A percentile compares a stretch with the other conserved stretches of the same genome.
Evolutionary conservation across 164 flowering plant species (phyloP).

Genomic region (Magnolia kwangsiensis): DNA sequence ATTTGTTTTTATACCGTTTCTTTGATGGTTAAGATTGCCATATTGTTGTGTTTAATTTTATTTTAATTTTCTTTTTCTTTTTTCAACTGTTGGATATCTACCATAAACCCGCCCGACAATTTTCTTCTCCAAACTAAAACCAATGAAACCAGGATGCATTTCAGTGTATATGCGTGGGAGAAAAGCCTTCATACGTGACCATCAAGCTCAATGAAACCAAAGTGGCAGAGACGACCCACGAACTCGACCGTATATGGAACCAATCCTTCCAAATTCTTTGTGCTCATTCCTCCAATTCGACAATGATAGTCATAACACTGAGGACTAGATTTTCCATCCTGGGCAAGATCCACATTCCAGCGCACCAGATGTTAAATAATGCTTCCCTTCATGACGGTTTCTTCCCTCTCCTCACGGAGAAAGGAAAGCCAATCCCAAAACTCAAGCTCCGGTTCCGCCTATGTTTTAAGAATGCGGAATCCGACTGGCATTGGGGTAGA

Average conservation of each 20-base stretch:
- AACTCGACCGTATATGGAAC: slow-evolving; percentile 68
- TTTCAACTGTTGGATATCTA: background rate
- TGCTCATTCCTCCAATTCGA: slow-evolving; percentile 61
- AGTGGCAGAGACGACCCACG: slow-evolving; percentile 67
- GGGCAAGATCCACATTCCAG: slow-evolving; percentile 57
- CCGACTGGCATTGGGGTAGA: slow-evolving; percentile 57
- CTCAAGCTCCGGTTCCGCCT: slow-evolving; percentile 55
- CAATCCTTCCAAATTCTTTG: slow-evolving; percentile 78
- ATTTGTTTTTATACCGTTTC: no score
- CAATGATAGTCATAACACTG: slow-evolving; percentile 55
- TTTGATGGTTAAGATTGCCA: no score
- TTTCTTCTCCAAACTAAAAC: background rate
- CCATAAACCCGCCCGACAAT: no score
- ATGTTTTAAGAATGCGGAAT: slow-evolving; percentile 71
- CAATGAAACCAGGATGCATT: background rate
- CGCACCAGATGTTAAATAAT: slow-evolving; percentile 32
- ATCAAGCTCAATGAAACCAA: slow-evolving; percentile 59
- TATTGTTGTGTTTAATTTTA: no score
- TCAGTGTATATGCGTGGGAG: slow-evolving; percentile 56
- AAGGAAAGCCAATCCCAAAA: slow-evolving; percentile 44
- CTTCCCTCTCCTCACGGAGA: slow-evolving; percentile 51
- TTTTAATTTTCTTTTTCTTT: no score
- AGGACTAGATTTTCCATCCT: slow-evolving; percentile 53
- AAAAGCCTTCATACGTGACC: slow-evolving; percentile 60
- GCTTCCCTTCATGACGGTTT: slow-evolving; percentile 47